Evolutionary conservation across 192 early-diverging fungal species (phyloP).

Genomic region (Linnemannia zychae): DNA sequence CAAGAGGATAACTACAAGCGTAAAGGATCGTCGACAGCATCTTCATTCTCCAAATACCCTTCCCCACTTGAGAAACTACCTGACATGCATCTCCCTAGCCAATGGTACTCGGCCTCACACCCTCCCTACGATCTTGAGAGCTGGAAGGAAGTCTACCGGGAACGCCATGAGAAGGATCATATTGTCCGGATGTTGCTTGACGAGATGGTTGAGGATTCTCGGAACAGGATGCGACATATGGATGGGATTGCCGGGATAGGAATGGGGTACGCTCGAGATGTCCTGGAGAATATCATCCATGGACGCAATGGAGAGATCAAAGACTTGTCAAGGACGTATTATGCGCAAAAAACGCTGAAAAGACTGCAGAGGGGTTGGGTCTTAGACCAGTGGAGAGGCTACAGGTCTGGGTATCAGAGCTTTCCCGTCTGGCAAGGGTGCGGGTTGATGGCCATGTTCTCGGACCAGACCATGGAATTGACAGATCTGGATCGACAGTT

Average conservation of each 20-base stretch:
- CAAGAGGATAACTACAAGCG: background rate
- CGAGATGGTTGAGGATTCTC: slow-evolving; percentile 45
- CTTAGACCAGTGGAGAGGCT: slow-evolving; percentile 51
- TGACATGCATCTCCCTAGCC: slow-evolving; percentile 24
- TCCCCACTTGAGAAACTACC: slow-evolving; percentile 10
- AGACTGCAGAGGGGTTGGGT: slow-evolving; percentile 49
- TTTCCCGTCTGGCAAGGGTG: slow-evolving; percentile 57
- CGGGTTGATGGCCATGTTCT: slow-evolving; percentile 51
- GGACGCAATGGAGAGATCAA: slow-evolving; percentile 30
- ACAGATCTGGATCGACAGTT: slow-evolving; percentile 38
- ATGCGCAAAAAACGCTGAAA: slow-evolving; percentile 40
- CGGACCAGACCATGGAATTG: slow-evolving; percentile 33
- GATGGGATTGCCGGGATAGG: slow-evolving; percentile 48
- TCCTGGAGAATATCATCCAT: slow-evolving; percentile 43
- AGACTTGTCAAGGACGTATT: slow-evolving; percentile 36
- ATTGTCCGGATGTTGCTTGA: slow-evolving; percentile 32
- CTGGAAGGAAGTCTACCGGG: slow-evolving; percentile 47
- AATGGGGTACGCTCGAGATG: slow-evolving; percentile 43
- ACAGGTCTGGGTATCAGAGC: slow-evolving; percentile 14
- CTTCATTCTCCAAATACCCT: background rate
- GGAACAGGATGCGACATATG: slow-evolving; percentile 47
- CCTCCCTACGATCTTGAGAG: slow-evolving; percentile 26
- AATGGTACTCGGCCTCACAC: slow-evolving; percentile 31
- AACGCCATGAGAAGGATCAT: slow-evolving; percentile 41
- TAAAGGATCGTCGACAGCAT: background rate